Evolutionary conservation across 345 rosid genomes (phyloP), one percentile per base, ranked within the genome.

Genomic region (Brassica rapa): DNA sequence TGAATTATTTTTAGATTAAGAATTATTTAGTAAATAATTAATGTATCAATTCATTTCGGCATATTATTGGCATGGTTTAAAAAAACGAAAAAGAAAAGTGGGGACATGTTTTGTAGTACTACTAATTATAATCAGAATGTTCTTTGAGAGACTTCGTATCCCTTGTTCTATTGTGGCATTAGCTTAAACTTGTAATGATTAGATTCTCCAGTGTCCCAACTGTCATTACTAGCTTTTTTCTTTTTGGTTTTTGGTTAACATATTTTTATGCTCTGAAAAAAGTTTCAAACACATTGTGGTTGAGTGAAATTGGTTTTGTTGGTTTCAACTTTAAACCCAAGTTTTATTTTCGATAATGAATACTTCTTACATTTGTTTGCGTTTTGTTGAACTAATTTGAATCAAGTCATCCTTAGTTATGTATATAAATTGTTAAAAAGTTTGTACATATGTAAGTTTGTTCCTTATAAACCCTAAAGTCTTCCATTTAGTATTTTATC

Each of bases 81-180:
- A 25, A 25, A 27, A 27, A 27, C 30, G 30, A 27, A 27, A 27
- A 27, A 27, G 0, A 27, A 27, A 27, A 27, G 30, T 27, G 30
- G 30, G 30, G 30, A 27, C 30, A 27, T 27, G 30, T 27, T 27
- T 27, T 61, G 75, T 51, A 46, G 16, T 46, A 14, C 2, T 46
- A 5, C 23, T 68, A 74, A 80, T 62, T 78, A 80, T 74, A 68
- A 69, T 80, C 67, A 69, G 78, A 74, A 80, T 80, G 83, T 80
- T 74, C 83, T 62, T 63, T 74, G 72, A 69, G 41, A 62, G 79
- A 63, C 75, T 60, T 76, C 73, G 37, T 80, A 69, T 55, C 76
- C 72, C 61, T 53, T 68, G 78, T 74, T 80, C 66, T 64, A 68
- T 68, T 68, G 59, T 62, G 60, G n/a, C 59, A 53, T 56, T 62